These are phyloP conservation scores for Knoxdaviesia proteae DNA, from an alignment of 2,329 filamentous ascomycete genomes.

Conservation along the genomic window DNA sequence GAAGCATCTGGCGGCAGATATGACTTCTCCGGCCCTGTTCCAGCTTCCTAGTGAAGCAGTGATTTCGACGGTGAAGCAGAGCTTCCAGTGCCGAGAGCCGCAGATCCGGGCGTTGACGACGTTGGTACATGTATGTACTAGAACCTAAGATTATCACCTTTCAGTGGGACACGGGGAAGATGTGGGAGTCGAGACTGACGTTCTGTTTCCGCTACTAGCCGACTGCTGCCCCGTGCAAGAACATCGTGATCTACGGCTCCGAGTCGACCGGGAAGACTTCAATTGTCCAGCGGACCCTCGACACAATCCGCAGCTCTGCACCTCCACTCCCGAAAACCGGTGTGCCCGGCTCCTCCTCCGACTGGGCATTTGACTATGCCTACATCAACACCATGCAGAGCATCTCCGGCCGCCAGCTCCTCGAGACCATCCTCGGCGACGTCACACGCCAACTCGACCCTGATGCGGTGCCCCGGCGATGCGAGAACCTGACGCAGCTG, in stretches of 20 bases:
- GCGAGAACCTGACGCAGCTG: conserved; percentile 64
- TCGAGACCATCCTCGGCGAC: conserved; percentile 42
- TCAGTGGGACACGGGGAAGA: neutral
- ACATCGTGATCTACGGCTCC: conserved; percentile 64
- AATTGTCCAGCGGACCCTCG: conserved; percentile 28
- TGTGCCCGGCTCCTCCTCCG: neutral
- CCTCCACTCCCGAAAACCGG: no score
- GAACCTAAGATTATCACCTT: neutral
- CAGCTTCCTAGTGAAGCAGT: conserved; percentile 30
- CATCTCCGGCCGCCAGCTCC: conserved; percentile 6
- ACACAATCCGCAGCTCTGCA: conserved; percentile 5
- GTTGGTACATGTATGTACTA: conserved; percentile 24
- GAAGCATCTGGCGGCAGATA: no score
- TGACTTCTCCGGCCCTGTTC: conserved; percentile 16
- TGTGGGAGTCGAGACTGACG: no score
- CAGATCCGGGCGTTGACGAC: conserved; percentile 38
- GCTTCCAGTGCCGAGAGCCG: conserved; percentile 34
- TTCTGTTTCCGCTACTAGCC: conserved; percentile 21
- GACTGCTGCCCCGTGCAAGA: conserved; percentile 45
- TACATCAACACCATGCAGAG: conserved; percentile 5
- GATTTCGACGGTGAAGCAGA: conserved; percentile 21
- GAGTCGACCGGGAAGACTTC: conserved; percentile 73
- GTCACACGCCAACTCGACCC: conserved; percentile 30
- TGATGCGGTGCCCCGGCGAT: conserved; percentile 35
- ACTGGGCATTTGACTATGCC: conserved; percentile 1